Evolutionary conservation across 805 yeast genomes (phyloP).

Genomic region (Lachancea mirantina): DNA sequence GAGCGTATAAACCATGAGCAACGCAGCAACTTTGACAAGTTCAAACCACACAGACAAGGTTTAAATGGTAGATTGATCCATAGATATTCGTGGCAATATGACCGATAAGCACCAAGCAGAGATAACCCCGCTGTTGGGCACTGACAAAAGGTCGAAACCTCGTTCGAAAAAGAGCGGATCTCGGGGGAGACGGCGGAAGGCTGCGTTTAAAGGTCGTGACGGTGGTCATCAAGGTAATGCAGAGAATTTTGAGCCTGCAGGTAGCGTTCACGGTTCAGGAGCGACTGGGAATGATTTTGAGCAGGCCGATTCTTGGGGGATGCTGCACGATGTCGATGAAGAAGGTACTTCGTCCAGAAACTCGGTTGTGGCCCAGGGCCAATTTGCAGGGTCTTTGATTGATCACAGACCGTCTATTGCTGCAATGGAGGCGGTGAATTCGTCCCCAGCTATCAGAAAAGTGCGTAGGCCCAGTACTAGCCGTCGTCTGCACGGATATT

Average conservation of each 20-base stretch:
- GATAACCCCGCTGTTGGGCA: slow-evolving; percentile 9
- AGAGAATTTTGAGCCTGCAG: slow-evolving; percentile 1
- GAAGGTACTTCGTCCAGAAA: slow-evolving; percentile 7
- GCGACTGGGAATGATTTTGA: slow-evolving; percentile 22
- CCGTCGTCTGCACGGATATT: neutral
- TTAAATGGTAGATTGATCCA: too few species aligned
- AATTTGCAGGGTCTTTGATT: slow-evolving; percentile 9
- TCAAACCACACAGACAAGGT: too few species aligned
- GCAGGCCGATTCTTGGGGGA: slow-evolving; percentile 29
- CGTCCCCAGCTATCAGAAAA: slow-evolving; percentile 3
- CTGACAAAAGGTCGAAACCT: slow-evolving; percentile 3
- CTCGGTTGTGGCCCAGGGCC: slow-evolving; percentile 3
- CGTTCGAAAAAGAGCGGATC: slow-evolving; percentile 2
- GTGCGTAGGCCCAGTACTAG: slow-evolving; percentile 5
- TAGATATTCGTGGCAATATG: slow-evolving; percentile 1
- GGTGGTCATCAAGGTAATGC: neutral
- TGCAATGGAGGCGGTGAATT: slow-evolving; percentile 8
- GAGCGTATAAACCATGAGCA: too few species aligned
- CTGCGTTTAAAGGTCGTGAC: slow-evolving; percentile 8
- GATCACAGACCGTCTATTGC: slow-evolving; percentile 13
- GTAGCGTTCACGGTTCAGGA: neutral
- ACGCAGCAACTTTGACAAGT: too few species aligned
- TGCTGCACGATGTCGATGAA: slow-evolving; percentile 23
- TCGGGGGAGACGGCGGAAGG: slow-evolving; percentile 8
- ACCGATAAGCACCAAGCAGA: slow-evolving; percentile 2